These are phyloP conservation scores for Massarina eburnea DNA, from an alignment of 2,329 filamentous ascomycete genomes.

Conservation along the genomic window DNA sequence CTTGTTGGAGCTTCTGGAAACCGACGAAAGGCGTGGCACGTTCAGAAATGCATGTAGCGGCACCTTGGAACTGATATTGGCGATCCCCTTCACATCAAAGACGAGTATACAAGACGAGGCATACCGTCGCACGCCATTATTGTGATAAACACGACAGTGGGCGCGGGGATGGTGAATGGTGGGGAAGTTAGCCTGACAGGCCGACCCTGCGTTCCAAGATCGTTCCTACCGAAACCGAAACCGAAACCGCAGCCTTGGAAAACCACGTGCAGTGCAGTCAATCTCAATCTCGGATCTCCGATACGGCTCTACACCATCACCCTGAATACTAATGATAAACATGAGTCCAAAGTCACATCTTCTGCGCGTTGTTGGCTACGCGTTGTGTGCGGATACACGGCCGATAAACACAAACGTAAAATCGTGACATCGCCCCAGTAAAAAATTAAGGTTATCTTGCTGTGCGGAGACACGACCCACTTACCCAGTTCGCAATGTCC, in stretches of 20 bases:
- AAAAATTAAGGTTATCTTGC: not conserved
- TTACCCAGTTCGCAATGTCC: not conserved
- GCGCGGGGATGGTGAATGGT: not conserved
- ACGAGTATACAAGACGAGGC: no score
- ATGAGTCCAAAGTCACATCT: no score
- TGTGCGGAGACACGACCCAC: not conserved
- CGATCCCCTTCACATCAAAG: not conserved
- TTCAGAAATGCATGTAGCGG: not conserved
- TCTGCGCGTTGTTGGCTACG: no score
- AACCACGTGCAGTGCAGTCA: no score
- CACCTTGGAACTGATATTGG: not conserved
- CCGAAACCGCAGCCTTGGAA: not conserved
- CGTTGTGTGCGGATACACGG: no score
- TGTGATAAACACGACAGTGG: not conserved
- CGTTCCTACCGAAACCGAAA: no score
- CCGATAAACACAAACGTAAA: no score
- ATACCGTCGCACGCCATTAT: no score
- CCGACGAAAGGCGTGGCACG: not conserved
- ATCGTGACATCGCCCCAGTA: not conserved
- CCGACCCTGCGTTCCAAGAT: no score
- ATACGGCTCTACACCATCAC: no score
- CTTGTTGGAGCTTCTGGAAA: conserved; percentile 2
- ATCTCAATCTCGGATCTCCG: no score
- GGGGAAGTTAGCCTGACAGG: not conserved
- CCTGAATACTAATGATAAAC: no score